A percentile compares a stretch with the other conserved stretches of the same genome.
phyloP scores from a whole-genome alignment of 768 basidiomycete species.

The Boletus insuetus region DNA sequence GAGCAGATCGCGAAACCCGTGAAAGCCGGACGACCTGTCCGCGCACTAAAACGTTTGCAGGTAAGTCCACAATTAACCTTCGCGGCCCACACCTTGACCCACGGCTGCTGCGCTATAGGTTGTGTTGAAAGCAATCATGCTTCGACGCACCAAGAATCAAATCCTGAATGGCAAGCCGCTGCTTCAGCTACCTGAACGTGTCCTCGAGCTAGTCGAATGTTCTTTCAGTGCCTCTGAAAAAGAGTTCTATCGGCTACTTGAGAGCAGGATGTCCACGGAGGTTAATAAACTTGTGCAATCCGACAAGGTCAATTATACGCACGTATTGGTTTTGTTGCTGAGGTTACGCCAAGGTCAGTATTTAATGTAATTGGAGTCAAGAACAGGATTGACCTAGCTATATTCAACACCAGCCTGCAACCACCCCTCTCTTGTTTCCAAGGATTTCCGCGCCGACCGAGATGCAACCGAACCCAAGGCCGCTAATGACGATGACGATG shows the following conservation, averaged over 20 bases:
- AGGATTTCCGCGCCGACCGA: conserved; percentile 68
- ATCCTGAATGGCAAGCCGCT: conserved; percentile 75
- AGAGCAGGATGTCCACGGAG: conserved; percentile 60
- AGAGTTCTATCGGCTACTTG: conserved; percentile 74
- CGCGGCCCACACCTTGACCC: neutral
- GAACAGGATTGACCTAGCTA: neutral
- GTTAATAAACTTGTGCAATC: conserved; percentile 66
- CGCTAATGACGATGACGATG: conserved; percentile 50
- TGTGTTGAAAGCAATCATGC: conserved; percentile 84
- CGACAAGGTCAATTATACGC: conserved; percentile 60
- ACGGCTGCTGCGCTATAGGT: conserved; percentile 41
- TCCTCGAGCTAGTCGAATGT: conserved; percentile 70
- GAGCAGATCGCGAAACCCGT: conserved; percentile 76
- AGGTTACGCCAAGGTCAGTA: conserved; percentile 82
- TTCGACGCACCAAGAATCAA: conserved; percentile 79
- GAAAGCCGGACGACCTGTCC: conserved; percentile 56
- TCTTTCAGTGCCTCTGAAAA: conserved; percentile 74
- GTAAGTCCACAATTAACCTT: conserved; percentile 34
- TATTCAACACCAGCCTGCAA: conserved; percentile 65
- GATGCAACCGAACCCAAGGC: conserved; percentile 73
- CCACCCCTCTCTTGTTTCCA: conserved; percentile 79
- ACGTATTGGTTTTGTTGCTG: conserved; percentile 67
- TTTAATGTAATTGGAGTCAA: neutral
- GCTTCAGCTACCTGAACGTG: conserved; percentile 75
- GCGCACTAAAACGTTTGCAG: conserved; percentile 84